These are phyloP conservation scores for Fusarium beomiforme DNA, from an alignment of 2,329 filamentous ascomycete species.

Conservation along the genomic window DNA sequence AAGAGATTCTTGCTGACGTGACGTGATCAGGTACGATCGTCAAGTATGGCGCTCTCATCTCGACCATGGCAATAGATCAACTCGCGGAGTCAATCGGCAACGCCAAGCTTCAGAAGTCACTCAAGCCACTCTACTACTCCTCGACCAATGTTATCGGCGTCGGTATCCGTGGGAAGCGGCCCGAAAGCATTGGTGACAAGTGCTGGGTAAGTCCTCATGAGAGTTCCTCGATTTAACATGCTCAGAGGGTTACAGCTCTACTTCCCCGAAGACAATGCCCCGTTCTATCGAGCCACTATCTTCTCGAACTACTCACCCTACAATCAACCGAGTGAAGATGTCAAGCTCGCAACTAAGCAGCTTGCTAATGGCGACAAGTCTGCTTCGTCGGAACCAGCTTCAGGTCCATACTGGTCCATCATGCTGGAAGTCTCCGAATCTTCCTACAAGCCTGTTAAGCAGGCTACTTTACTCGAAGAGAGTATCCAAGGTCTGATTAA, in stretches of 20 bases:
- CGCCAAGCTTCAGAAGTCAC: slow-evolving; percentile 69
- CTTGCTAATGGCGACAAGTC: slow-evolving; percentile 87
- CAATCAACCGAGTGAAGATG: slow-evolving; percentile 88
- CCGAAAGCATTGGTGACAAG: slow-evolving; percentile 97
- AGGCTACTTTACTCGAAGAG: slow-evolving; percentile 84
- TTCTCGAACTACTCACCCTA: slow-evolving; percentile 99
- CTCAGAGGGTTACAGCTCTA: slow-evolving; percentile 65
- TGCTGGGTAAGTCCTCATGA: slow-evolving; percentile 72
- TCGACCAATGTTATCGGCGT: slow-evolving; percentile 97
- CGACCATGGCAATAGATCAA: slow-evolving; percentile 94
- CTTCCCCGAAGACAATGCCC: slow-evolving; percentile 98
- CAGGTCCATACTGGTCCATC: slow-evolving; percentile 98
- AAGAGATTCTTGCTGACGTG: rapidly evolving
- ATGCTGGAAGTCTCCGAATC: slow-evolving; percentile 99
- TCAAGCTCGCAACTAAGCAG: slow-evolving; percentile 87
- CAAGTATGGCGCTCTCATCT: slow-evolving; percentile 66
- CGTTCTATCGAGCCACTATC: slow-evolving; percentile 99
- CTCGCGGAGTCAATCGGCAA: slow-evolving; percentile 89
- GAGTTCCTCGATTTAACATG: rapidly evolving
- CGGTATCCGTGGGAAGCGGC: slow-evolving; percentile 88
- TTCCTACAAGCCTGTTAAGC: slow-evolving; percentile 90
- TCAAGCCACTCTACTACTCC: slow-evolving; percentile 95
- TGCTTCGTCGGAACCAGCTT: slow-evolving; percentile 71
- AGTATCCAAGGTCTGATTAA: slow-evolving; percentile 96
- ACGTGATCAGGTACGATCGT: rapidly evolving